Conservation (phyloP, 2,329 filamentous ascomycete genomes). For the Diaporthe sp. region DNA sequence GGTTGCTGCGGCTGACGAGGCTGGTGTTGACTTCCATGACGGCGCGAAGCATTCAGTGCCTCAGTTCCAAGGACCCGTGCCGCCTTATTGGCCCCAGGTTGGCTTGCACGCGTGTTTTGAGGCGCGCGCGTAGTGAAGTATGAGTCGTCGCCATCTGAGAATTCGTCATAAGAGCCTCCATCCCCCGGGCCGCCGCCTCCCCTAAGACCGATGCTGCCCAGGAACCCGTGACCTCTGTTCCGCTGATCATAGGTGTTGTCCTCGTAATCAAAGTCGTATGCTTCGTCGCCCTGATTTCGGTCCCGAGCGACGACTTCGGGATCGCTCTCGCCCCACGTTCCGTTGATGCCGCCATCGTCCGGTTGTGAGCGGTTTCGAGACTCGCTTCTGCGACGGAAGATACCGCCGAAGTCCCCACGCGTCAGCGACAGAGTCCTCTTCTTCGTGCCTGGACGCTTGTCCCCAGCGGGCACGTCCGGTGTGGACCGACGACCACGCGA, state of each 20-base stretch:
- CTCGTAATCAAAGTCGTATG: constrained; percentile 46
- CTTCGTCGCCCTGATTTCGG: constrained; percentile 46
- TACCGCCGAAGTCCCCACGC: constrained; percentile 63
- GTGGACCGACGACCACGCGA: constrained; percentile 52
- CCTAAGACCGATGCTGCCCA: constrained; percentile 46
- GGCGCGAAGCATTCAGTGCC: constrained; percentile 22
- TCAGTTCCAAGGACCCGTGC: constrained; percentile 38
- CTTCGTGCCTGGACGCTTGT: constrained; percentile 55
- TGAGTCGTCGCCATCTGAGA: constrained; percentile 67
- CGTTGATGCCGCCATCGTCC: constrained; percentile 69
- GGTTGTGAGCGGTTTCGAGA: constrained; percentile 54
- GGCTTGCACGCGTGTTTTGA: constrained; percentile 42
- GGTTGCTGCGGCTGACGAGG: constrained; percentile 8
- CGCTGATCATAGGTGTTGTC: constrained; percentile 44
- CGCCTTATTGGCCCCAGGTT: constrained; percentile 41
- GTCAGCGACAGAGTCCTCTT: constrained; percentile 74
- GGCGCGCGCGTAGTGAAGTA: constrained; percentile 63
- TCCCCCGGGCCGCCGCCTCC: constrained; percentile 56
- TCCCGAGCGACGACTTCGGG: constrained; percentile 49
- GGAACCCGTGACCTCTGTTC: constrained; percentile 39
- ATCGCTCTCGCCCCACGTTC: constrained; percentile 62
- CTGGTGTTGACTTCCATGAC: constrained; percentile 32
- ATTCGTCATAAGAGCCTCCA: constrained; percentile 60
- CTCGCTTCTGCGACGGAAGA: constrained; percentile 59
- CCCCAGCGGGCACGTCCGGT: constrained; percentile 48